Conservation (phyloP, 108 stramenopile genomes). For the Stephanodiscus minutulus region DNA sequence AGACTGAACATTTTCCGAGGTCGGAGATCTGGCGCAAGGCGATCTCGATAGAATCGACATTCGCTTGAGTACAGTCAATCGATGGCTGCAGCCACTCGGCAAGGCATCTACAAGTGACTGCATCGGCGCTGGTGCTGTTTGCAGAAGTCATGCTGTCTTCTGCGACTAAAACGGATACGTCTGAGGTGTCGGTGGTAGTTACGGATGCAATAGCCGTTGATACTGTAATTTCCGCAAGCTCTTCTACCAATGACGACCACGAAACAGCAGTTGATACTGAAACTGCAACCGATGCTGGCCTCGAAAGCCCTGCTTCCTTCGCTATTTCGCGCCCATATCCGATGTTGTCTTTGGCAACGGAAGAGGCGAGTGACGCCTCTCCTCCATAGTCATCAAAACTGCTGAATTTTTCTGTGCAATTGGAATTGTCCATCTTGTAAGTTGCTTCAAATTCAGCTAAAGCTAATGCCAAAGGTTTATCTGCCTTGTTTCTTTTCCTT, state of each 20-base stretch:
- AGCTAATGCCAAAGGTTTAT: neutral
- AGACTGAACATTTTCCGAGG: neutral
- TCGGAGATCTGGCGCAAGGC: neutral
- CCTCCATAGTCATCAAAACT: neutral
- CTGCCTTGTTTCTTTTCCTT: neutral
- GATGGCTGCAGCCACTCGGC: slow-evolving; percentile 1
- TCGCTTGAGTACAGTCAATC: neutral
- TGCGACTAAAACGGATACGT: neutral
- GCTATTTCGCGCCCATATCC: neutral
- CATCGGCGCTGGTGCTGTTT: neutral
- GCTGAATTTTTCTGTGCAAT: neutral
- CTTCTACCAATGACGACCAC: neutral
- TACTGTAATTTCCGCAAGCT: neutral
- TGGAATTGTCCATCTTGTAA: neutral
- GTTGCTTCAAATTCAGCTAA: neutral
- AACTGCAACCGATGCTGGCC: neutral
- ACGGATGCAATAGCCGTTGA: neutral
- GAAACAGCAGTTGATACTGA: no score
- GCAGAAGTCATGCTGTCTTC: slow-evolving; percentile 2
- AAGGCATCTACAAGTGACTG: neutral
- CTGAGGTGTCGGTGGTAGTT: neutral
- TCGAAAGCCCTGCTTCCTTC: neutral
- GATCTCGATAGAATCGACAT: neutral
- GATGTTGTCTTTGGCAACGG: neutral
- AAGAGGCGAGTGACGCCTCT: neutral